Evolutionary conservation across 352 stramenopile genomes (phyloP).

Genomic region (Globisporangium splendens): DNA sequence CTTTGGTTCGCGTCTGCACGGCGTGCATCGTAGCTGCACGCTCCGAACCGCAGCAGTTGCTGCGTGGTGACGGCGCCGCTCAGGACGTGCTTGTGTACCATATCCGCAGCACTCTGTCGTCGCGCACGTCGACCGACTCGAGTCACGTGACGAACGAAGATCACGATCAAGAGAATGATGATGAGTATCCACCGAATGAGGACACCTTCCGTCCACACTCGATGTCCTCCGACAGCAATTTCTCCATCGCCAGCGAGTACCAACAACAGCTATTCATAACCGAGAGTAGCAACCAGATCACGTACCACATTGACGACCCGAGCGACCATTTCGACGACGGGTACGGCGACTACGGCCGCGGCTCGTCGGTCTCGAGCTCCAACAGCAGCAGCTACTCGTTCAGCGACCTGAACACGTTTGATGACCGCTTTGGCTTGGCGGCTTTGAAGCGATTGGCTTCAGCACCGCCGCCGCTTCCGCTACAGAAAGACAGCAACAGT

Average conservation of each 20-base stretch:
- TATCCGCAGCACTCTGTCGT: slow-evolving; percentile 24
- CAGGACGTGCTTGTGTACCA: slow-evolving; percentile 46
- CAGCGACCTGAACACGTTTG: slow-evolving; percentile 57
- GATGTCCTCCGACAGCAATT: slow-evolving; percentile 44
- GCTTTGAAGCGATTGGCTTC: slow-evolving; percentile 23
- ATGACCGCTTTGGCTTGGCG: slow-evolving; percentile 24
- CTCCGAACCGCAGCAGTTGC: slow-evolving; percentile 13
- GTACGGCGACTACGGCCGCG: slow-evolving; percentile 15
- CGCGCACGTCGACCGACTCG: slow-evolving; percentile 33
- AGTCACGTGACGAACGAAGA: slow-evolving; percentile 8
- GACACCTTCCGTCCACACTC: slow-evolving; percentile 16
- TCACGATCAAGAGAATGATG: not conserved
- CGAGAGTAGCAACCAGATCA: not conserved
- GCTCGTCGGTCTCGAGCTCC: slow-evolving; percentile 33
- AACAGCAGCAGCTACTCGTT: slow-evolving; percentile 55
- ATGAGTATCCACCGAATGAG: not conserved
- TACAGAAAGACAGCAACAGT: not conserved
- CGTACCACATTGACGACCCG: not conserved
- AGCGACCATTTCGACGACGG: not conserved
- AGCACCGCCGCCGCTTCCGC: not conserved
- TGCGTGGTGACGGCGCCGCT: not conserved
- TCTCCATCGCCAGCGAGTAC: slow-evolving; percentile 55
- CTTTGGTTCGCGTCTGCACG: slow-evolving; percentile 57
- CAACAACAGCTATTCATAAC: not conserved
- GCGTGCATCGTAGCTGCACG: slow-evolving; percentile 56